phyloP scores from a whole-genome alignment of 2,329 filamentous ascomycete genomes.

The Xylaria sp. region DNA sequence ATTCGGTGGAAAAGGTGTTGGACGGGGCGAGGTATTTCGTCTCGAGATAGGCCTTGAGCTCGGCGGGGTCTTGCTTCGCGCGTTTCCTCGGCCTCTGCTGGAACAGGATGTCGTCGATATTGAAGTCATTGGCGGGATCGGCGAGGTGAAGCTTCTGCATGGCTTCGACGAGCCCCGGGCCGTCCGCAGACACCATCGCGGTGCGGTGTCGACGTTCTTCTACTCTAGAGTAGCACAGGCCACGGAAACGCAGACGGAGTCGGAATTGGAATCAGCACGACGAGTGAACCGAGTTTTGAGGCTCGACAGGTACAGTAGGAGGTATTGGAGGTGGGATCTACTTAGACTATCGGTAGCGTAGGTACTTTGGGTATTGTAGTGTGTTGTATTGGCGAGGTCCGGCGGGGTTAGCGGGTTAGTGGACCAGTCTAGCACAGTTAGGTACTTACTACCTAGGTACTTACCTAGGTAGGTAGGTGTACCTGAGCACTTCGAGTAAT shows the following conservation, averaged over 20 bases:
- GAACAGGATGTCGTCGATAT: conserved; percentile 65
- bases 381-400: no score
- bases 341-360: no score
- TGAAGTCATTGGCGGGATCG: conserved; percentile 41
- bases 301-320: background rate
- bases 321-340: background rate
- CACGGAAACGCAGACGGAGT: background rate
- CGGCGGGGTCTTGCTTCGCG: conserved; percentile 59
- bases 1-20: conserved; percentile 77
- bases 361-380: no score
- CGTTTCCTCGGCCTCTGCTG: conserved; percentile 49
- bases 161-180: conserved; percentile 50
- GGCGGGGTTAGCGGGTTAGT: no score
- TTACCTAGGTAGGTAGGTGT: no score
- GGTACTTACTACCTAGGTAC: no score
- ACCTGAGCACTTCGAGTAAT: no score
- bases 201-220: background rate
- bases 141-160: conserved; percentile 57
- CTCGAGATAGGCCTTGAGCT: conserved; percentile 74
- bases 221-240: background rate
- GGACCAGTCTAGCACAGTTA: no score
- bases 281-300: background rate
- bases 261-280: background rate
- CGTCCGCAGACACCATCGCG: conserved; percentile 35
- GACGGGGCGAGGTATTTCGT: conserved; percentile 79